Base-by-base conservation (phyloP, 2,329 filamentous ascomycete species). In the Arthrobotrys sphaeroides region DNA sequence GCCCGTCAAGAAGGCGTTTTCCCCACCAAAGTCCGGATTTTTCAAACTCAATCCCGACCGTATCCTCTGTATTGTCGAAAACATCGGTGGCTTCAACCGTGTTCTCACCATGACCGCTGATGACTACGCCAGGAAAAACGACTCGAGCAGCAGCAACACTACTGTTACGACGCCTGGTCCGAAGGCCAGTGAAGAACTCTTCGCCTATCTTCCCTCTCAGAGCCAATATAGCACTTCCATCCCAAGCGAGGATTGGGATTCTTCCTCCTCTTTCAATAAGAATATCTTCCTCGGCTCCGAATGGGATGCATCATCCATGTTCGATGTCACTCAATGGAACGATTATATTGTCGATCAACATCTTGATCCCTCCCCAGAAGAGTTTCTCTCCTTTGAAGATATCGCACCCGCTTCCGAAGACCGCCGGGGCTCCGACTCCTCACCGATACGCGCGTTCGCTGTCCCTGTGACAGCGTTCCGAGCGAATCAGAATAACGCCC, bases 381-480 rank as follows among this genome's bases (percentile, higher is more conserved):
- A 64, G 2, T n/a, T 64, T 1, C n/a, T 61, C 13, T 43, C 51
- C 20, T 47, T 66, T 10, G 45, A 67, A 12, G 53, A 55, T 4
- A 62, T 72, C 5, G 60, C 61, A 4, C 42, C 61, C 22, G 20
- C 49, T 3, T 38, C 61, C 3, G 64, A 69, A 36, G 64, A 69
- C 16, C 45, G 28, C 33, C 33, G 47, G 5, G 64, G 47, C 10
- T 40, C 64, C 16, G 72, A 69, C 36, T 69, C 64, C 4, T 75
- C 72, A 18, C 64, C 72, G 3, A 75, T 75, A 20, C 72, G 64
- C 10, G 64, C 72, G 16, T 75, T 75, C 16, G 40, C 72, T 5
- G 73, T 77, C 26, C 67, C 73, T 31, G 73, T 77, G 22, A 77
- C 73, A 26, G 73, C 73, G 6, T 77, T 77, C 53, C 59, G 73